Evolutionary conservation across 2,329 filamentous ascomycete species (phyloP), one percentile per base, ranked within the genome.

Genomic region (Taxawa tesnikishii): DNA sequence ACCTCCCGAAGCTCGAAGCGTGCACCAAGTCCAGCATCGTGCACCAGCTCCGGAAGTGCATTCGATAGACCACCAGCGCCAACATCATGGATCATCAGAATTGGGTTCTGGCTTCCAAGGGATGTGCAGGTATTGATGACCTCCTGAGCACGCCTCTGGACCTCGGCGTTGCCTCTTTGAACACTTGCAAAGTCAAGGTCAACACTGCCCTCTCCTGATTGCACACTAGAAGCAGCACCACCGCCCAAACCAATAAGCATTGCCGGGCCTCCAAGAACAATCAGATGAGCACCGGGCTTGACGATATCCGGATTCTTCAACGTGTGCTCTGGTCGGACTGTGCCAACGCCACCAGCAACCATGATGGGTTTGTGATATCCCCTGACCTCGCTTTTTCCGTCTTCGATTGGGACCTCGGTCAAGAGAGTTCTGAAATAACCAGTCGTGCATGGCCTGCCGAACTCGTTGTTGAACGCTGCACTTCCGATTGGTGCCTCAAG

Each of bases 351-450:
- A 51, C 90, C 90, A 40, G 90, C 90, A 60, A 98, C 84, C 83
- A 94, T 93, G 55, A 94, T 94, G 7, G 90, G 90, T 63, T 98
- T 98, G 60, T 96, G 90, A 54, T 93, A 98, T 15, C 90, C 90
- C 44, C 88, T 73, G 49, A 83, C 71, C 44, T 93, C 84, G 13
- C 67, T 68, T 38, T 70, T 64, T 25, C 71, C 72, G 34, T 73
- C 66, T 27, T 65, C 68, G n/a, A 69, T 56, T 15, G 70, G 65
- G 17, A 81, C 68, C 36, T 75, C 68, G 26, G 78, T 81, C 17
- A 92, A 73, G 23, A 98, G 69, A 1, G 90, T 98, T 38, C 88
- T 72, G 67, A 98, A 98, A 51, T 85, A 88, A 14, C 90, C 90
- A 3, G 79, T 73, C 9, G 92, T 79, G 50, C 79, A 85, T 21